These are phyloP conservation scores for Oenanthe javanica DNA, from an alignment of 140 eudicot genomes.

Conservation along the genomic window DNA sequence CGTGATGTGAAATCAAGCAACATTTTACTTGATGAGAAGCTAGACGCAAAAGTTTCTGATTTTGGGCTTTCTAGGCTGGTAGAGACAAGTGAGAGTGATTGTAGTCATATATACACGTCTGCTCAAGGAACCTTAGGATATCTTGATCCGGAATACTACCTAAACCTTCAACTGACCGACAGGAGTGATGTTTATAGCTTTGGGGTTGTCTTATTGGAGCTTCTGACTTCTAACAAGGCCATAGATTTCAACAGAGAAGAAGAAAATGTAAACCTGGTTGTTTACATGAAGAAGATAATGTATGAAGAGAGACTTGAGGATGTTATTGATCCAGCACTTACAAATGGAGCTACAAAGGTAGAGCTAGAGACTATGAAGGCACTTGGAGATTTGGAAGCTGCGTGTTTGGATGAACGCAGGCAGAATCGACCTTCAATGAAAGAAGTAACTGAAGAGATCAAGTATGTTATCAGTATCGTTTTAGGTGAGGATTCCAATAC, in stretches of 20 bases:
- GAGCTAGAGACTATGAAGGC: slow-evolving; percentile 46
- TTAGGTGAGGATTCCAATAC: slow-evolving; percentile 20
- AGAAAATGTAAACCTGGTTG: slow-evolving; percentile 35
- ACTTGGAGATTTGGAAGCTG: slow-evolving; percentile 27
- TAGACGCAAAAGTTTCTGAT: slow-evolving; percentile 41
- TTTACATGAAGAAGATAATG: slow-evolving; percentile 28
- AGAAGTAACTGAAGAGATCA: slow-evolving; percentile 44
- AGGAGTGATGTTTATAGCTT: slow-evolving; percentile 42
- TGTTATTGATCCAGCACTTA: slow-evolving; percentile 28
- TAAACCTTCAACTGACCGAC: slow-evolving; percentile 34
- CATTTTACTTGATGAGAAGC: slow-evolving; percentile 41
- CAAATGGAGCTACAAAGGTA: slow-evolving; percentile 27
- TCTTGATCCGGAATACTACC: slow-evolving; percentile 37
- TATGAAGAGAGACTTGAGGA: slow-evolving; percentile 32
- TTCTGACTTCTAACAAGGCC: slow-evolving; percentile 33
- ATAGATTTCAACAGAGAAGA: slow-evolving; percentile 46
- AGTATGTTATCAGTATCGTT: slow-evolving; percentile 30
- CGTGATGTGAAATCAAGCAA: slow-evolving; percentile 51
- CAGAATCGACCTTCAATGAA: slow-evolving; percentile 45
- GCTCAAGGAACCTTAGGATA: slow-evolving; percentile 50
- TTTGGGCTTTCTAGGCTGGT: slow-evolving; percentile 47
- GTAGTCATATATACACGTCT: slow-evolving; percentile 36
- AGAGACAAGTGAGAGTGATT: slow-evolving; percentile 33
- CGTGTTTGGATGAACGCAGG: slow-evolving; percentile 40
- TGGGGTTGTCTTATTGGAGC: slow-evolving; percentile 40